Conservation (phyloP, 2,329 filamentous ascomycete species). For the Tolypocladium ovalisporum region DNA sequence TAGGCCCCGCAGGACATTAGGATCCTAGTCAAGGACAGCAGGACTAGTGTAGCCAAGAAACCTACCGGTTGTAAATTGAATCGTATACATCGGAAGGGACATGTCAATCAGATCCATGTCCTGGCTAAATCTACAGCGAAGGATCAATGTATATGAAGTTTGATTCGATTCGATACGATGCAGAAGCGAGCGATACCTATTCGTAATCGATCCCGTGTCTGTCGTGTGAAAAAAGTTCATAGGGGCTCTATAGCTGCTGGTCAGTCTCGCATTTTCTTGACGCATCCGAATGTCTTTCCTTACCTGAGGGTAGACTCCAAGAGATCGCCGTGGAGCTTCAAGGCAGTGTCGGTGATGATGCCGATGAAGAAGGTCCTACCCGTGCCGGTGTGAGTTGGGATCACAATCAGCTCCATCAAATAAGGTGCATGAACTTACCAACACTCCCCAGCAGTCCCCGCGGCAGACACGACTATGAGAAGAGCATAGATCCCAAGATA, state of each 20-base stretch:
- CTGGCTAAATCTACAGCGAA: slow-evolving; percentile 25
- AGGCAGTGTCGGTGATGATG: neutral
- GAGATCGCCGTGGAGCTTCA: slow-evolving; percentile 21
- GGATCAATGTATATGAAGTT: neutral
- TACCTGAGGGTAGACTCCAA: slow-evolving; percentile 15
- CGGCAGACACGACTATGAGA: neutral
- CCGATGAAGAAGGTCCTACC: neutral
- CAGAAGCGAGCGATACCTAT: no score
- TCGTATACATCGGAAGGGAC: slow-evolving; percentile 14
- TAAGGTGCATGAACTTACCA: neutral
- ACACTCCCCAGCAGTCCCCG: neutral
- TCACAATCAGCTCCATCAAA: no score
- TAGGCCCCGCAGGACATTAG: neutral
- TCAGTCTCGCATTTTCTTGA: neutral
- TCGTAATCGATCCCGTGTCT: slow-evolving; percentile 24
- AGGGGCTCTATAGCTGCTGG: neutral
- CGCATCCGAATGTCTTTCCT: neutral
- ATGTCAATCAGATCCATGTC: slow-evolving; percentile 24
- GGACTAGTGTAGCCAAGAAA: no score
- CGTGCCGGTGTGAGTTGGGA: neutral
- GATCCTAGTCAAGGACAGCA: no score
- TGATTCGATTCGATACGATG: no score
- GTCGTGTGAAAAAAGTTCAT: neutral
- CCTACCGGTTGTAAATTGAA: neutral
- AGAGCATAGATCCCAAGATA: neutral